Evolutionary conservation across 2,329 filamentous ascomycete genomes (phyloP), one percentile per base, ranked within the genome.

Genomic region (Diaporthe sp.): DNA sequence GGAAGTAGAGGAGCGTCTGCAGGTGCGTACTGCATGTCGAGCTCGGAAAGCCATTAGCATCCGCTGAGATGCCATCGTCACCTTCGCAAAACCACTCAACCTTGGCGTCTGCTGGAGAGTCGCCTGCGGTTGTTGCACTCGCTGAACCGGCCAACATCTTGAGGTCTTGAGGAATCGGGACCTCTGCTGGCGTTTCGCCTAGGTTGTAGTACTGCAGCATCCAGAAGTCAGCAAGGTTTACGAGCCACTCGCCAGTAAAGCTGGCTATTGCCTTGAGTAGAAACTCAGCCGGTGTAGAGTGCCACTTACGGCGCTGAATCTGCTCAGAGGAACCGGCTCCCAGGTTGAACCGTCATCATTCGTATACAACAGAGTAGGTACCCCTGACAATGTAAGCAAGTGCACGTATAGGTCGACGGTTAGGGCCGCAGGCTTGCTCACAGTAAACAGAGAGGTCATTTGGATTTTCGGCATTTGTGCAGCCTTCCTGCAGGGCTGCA

Each of bases 11-110:
- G 89, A 77, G 92, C 88, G 82, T 91, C 88, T 76, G 89, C 84
- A 67, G 88, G 89, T 15, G 93, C 90, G 68, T 89, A 87, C 77
- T 88, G 13, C 92, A 93, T 0, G 92, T 93, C 66, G 91, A 91
- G 75, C 93, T 93, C 38, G 92, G 92, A 79, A 93, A 91, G 57
- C 55, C 92, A 79, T 94, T 94, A 10, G 91, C 92, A 25, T 94
- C 87, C 2, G 92, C 92, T 81, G 66, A 71, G 42, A 73, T 76
- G 61, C 76, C 74, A 57, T 64, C 55, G 61, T 77, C 77, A 25
- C 71, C 74, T 66, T 78, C 77, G 71, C 77, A 78, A 57, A 78
- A 77, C 77, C 77, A 80, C 25, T 75, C 54, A 67, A 78, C 74
- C 70, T 77, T 74, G 40, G 79, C 78, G 35, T 77, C 76, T 30